Base-by-base conservation (phyloP, 2,329 filamentous ascomycete genomes). In the Ophiobolus disseminans region DNA sequence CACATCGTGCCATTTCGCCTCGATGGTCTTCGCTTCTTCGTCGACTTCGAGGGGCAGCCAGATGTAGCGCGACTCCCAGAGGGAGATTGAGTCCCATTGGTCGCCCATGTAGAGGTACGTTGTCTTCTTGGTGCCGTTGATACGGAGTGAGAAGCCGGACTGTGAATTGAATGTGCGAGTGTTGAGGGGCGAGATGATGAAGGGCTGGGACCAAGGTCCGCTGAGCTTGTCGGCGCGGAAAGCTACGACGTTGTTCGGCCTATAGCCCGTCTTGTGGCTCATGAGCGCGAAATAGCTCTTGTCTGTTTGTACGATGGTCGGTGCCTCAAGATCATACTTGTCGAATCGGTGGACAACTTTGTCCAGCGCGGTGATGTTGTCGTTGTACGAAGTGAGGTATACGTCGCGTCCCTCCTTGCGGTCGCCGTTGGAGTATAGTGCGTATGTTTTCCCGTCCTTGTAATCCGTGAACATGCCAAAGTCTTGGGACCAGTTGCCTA, bases 401-500 rank as follows among this genome's bases (percentile, higher is more conserved):
- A 84, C 78, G 48, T 86, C 83, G 1, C 83, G 76, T 1, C 79
- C 83, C 45, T 84, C 75, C 2, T 63, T 69, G 0, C 76, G 70
- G 52, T 86, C 83, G 1, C 83, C 83, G 36, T 85, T 86, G 1
- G 81, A 84, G 67, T 85, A 85, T 1, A 85, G 70, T 0, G 82
- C 76, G 50, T 85, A 85, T 0, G 79, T 78, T 0, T 75, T 74
- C 9, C 81, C 81, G 32, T 82, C 77, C 48, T 83, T 84, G 66
- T 81, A 81, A 57, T 86, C 83, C 3, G 80, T 82, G 53, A 86
- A 85, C 17, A 84, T 72, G 8, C 83, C 83, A 36, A 84, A 86
- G 45, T 86, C 83, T 54, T 86, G 83, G 0, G 80, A 84, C 83
- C 82, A 85, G 63, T 85, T 86, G 1, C 82, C 82, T 0, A 85